phyloP scores from a whole-genome alignment of 2,329 filamentous ascomycete species.

The Esteya vermicola region DNA sequence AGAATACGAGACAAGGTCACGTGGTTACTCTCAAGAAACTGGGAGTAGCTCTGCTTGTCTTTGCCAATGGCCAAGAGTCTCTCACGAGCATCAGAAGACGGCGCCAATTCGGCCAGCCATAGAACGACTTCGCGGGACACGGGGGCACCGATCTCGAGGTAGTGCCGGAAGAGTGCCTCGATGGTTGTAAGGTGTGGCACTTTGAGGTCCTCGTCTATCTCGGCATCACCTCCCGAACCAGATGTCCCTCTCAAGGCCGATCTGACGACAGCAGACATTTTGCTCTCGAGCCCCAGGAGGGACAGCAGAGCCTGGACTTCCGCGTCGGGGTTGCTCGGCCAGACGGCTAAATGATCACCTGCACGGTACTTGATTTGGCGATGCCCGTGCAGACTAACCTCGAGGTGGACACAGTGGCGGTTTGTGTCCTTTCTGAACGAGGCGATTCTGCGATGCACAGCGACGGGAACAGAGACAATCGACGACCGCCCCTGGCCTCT shows the following conservation, averaged over 20 bases:
- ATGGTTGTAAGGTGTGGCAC: background rate
- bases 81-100: background rate
- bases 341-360: conserved; percentile 25
- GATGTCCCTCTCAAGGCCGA: no score
- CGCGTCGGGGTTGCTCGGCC: conserved; percentile 22
- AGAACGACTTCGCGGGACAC: background rate
- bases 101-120: background rate
- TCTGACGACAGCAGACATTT: background rate
- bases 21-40: background rate
- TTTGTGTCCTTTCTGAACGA: background rate
- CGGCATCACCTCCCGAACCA: no score
- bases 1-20: background rate
- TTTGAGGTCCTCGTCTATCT: background rate
- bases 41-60: background rate
- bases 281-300: background rate
- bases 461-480: no score
- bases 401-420: conserved; percentile 19
- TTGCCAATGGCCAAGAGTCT: background rate
- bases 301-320: conserved; percentile 14
- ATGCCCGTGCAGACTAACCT: conserved; percentile 19
- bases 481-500: no score
- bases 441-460: no score
- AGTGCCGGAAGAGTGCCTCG: background rate
- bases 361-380: conserved; percentile 21
- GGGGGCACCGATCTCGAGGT: conserved; percentile 1